A percentile compares a stretch with the other conserved stretches of the same genome.
Conservation (phyloP, 2,329 filamentous ascomycete genomes). For the Pseudogymnoascus sp. region DNA sequence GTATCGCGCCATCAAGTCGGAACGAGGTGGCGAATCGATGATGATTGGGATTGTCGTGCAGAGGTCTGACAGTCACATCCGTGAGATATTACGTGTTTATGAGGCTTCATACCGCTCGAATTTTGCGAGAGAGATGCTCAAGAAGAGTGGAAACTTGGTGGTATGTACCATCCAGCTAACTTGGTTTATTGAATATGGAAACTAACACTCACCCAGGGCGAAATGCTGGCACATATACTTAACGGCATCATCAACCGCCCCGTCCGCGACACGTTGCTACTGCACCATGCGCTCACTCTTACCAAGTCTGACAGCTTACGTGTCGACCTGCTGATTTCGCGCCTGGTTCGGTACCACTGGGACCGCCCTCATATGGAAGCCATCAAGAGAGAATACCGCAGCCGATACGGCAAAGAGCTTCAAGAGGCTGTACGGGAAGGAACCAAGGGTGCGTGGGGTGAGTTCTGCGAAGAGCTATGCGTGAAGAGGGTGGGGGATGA, state of each 20-base stretch:
- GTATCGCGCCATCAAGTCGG: constrained; percentile 58
- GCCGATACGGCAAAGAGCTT: constrained; percentile 67
- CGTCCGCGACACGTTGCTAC: constrained; percentile 80
- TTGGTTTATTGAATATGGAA: neutral
- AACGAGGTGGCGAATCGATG: constrained; percentile 75
- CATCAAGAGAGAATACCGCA: constrained; percentile 72
- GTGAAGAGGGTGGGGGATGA: constrained; percentile 54
- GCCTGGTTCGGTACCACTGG: constrained; percentile 88
- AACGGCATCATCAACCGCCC: constrained; percentile 96
- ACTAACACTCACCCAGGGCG: constrained; percentile 53
- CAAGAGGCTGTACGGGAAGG: constrained; percentile 72
- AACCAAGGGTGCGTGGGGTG: constrained; percentile 67
- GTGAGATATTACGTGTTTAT: constrained; percentile 72
- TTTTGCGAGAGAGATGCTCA: constrained; percentile 80
- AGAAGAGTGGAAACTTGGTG: constrained; percentile 85
- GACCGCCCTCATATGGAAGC: constrained; percentile 72
- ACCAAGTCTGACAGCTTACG: constrained; percentile 60
- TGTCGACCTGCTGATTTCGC: constrained; percentile 78
- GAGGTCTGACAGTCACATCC: constrained; percentile 72
- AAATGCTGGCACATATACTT: constrained; percentile 88
- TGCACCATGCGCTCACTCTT: constrained; percentile 80
- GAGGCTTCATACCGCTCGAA: constrained; percentile 67
- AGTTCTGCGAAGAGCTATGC: constrained; percentile 66
- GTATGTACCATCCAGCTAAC: constrained; percentile 48
- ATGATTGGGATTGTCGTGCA: constrained; percentile 82